Conservation (phyloP, 805 yeast genomes). For the Sungouiozyma intestinalis region DNA sequence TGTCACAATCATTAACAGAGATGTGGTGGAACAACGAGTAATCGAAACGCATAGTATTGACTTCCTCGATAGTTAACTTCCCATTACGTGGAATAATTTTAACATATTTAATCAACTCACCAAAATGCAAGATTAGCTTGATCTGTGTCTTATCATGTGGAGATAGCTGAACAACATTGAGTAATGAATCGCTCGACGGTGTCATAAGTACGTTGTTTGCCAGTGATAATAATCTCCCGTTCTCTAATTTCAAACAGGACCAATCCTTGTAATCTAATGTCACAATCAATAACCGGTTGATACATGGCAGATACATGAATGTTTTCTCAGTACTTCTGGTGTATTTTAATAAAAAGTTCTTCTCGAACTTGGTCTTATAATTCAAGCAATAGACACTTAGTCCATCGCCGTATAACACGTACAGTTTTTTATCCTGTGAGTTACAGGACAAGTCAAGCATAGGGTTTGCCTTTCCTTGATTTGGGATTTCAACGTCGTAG, state of each 20-base stretch:
- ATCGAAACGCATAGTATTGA: slow-evolving; percentile 3
- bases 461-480: slow-evolving; percentile 5
- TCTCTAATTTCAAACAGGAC: slow-evolving; percentile 20
- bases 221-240: slow-evolving; percentile 18
- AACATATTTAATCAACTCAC: slow-evolving; percentile 10
- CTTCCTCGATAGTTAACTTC: slow-evolving; percentile 7
- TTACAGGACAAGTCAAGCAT: slow-evolving; percentile 8
- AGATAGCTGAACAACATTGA: slow-evolving; percentile 9
- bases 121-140: slow-evolving; percentile 9
- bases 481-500: slow-evolving; percentile 1
- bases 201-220: slow-evolving; percentile 8
- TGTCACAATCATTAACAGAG: slow-evolving; percentile 4
- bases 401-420: slow-evolving; percentile 17
- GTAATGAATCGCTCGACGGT: slow-evolving; percentile 2
- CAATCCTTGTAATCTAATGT: slow-evolving; percentile 16
- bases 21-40: slow-evolving; percentile 3
- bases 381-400: slow-evolving; percentile 13
- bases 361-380: slow-evolving; percentile 14
- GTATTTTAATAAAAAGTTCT: slow-evolving; percentile 16
- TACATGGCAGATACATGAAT: slow-evolving; percentile 12
- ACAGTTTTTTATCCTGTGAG: slow-evolving; percentile 5
- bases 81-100: slow-evolving; percentile 11
- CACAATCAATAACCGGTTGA: slow-evolving; percentile 21
- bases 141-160: slow-evolving; percentile 1
- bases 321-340: slow-evolving; percentile 17